A percentile compares a stretch with the other conserved stretches of the same genome.
phyloP scores from a whole-genome alignment of 305 asterid species.

The Euphrasia arctica region DNA sequence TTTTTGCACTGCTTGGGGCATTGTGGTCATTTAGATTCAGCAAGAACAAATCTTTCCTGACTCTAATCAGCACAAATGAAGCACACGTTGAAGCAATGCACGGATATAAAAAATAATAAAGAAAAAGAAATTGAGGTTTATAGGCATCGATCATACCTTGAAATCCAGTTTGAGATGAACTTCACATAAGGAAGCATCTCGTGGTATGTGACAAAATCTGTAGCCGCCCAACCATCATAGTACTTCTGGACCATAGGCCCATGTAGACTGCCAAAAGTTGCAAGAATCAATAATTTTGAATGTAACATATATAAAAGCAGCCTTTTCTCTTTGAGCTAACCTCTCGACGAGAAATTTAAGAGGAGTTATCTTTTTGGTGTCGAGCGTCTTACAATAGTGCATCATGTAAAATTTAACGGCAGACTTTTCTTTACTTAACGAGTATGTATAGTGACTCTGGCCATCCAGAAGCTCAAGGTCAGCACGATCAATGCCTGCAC shows the following conservation, averaged over 20 bases:
- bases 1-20: slow-evolving; percentile 17
- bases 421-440: slow-evolving; percentile 46
- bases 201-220: slow-evolving; percentile 35
- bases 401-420: slow-evolving; percentile 53
- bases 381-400: slow-evolving; percentile 34
- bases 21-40: slow-evolving; percentile 16
- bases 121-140: neutral
- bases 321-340: slow-evolving; percentile 20
- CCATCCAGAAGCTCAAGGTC: slow-evolving; percentile 42
- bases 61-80: slow-evolving; percentile 17
- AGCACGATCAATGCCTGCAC: slow-evolving; percentile 38
- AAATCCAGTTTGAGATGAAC: slow-evolving; percentile 48
- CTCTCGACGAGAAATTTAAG: slow-evolving; percentile 31
- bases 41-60: slow-evolving; percentile 33
- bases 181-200: slow-evolving; percentile 57
- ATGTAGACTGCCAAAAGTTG: slow-evolving; percentile 43
- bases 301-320: neutral
- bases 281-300: slow-evolving; percentile 14
- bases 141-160: slow-evolving; percentile 37
- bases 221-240: slow-evolving; percentile 34
- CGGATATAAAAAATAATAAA: neutral
- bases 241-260: slow-evolving; percentile 47
- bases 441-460: slow-evolving; percentile 38
- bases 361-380: slow-evolving; percentile 22
- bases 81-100: neutral